Evolutionary conservation across 1,139 yeast genomes (phyloP).

Genomic region (Meyerozyma guilliermondii): DNA sequence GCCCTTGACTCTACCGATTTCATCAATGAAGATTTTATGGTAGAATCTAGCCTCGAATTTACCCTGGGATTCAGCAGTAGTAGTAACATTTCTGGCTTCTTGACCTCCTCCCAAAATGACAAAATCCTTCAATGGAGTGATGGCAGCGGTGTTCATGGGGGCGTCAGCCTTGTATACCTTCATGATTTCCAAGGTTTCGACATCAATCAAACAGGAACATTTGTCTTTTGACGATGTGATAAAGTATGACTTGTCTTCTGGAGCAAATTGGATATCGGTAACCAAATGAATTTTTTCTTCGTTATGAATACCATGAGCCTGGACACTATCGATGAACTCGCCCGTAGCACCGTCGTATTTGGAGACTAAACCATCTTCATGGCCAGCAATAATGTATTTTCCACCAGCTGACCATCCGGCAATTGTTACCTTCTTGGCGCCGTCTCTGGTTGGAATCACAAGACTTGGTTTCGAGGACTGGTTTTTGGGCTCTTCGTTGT

Average conservation of each 20-base stretch:
- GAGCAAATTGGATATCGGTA: constrained; percentile 86
- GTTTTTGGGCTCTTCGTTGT: constrained; percentile 35
- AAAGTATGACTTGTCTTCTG: constrained; percentile 79
- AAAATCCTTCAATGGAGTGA: constrained; percentile 88
- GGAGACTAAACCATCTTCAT: constrained; percentile 78
- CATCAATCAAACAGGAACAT: constrained; percentile 74
- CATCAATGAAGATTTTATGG: constrained; percentile 93
- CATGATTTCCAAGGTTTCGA: constrained; percentile 65
- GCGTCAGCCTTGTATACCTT: constrained; percentile 85
- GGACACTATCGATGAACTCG: constrained; percentile 52
- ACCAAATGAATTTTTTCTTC: constrained; percentile 52
- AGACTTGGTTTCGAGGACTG: constrained; percentile 50
- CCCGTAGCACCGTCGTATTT: constrained; percentile 78
- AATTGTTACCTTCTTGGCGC: constrained; percentile 65
- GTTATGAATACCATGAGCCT: constrained; percentile 59
- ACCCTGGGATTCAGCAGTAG: constrained; percentile 91
- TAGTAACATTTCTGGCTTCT: constrained; percentile 97
- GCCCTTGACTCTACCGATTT: constrained; percentile 94
- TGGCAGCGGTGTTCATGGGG: constrained; percentile 93
- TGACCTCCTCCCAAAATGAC: constrained; percentile 98
- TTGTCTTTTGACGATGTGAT: constrained; percentile 93
- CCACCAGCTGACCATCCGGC: constrained; percentile 87
- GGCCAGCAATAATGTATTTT: constrained; percentile 76
- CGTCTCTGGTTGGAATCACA: constrained; percentile 59
- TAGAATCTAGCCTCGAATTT: constrained; percentile 95